Conservation (phyloP, 1,284 basidiomycete species). For the Cryptococcus amylolentus region DNA sequence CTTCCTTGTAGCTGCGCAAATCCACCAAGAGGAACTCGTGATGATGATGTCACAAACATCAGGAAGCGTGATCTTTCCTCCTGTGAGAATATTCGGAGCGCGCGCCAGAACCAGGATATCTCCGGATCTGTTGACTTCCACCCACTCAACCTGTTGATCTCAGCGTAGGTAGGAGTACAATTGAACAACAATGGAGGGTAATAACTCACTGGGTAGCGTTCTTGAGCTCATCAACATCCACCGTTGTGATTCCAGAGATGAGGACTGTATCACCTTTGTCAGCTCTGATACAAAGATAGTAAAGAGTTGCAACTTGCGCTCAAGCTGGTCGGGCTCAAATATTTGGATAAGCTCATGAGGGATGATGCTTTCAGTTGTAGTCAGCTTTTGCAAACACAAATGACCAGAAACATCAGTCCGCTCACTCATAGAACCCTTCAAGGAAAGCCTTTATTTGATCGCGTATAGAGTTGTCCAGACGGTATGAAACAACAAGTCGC, state of each 20-base stretch:
- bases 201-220: conserved; percentile 58
- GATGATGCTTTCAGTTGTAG: conserved; percentile 54
- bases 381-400: conserved; percentile 57
- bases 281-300: conserved; percentile 15
- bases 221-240: conserved; percentile 97
- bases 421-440: conserved; percentile 82
- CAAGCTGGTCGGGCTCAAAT: conserved; percentile 97
- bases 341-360: conserved; percentile 52
- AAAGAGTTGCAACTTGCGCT: conserved; percentile 52
- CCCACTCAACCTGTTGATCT: conserved; percentile 37
- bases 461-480: conserved; percentile 89
- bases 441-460: conserved; percentile 93
- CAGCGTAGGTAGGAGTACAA: too few species aligned
- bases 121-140: conserved; percentile 70
- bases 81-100: conserved; percentile 93
- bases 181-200: too few species aligned
- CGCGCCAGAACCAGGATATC: conserved; percentile 99
- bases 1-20: conserved; percentile 92
- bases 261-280: conserved; percentile 55
- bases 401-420: conserved; percentile 31
- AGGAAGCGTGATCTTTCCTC: conserved; percentile 93
- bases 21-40: conserved; percentile 88
- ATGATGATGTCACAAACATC: conserved; percentile 92
- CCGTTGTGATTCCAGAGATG: conserved; percentile 96
- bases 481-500: conserved; percentile 71